Evolutionary conservation across 2,329 filamentous ascomycete species (phyloP), one percentile per base, ranked within the genome.

Genomic region (Botrytis sinoallii): DNA sequence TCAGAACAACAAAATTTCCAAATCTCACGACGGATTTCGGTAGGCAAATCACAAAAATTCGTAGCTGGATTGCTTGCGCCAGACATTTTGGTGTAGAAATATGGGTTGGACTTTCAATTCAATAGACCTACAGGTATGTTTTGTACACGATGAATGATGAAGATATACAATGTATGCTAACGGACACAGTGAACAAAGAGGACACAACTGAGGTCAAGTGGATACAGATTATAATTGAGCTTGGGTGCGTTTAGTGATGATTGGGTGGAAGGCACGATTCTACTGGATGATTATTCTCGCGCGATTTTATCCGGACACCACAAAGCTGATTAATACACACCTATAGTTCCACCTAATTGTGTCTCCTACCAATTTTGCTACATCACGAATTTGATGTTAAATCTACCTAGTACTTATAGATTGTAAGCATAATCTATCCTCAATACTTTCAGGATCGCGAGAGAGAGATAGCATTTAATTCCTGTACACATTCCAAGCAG

Each of bases 221-320:
- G 52, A n/a, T 57, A 14, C 8, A 3, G 1, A 32, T 29, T 55
- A 7, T 14, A n/a, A 12, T 2, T 8, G 6, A 18, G 14, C 14
- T 0, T 7, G 1, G n/a, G 5, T 55, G 12, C n/a, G 3, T 55
- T 16, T 55, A 55, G 5, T 9, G 5, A 29, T 8, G 2, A 1
- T 1, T 12, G 1, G 14, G 12, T 12, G 3, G 3, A 29, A 3
- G 1, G 1, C 48, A 55, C 12, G 4, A 55, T 29, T 8, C 14
- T 6, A 57, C 8, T 29, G 52, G 52, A 29, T 29, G 0, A 3
- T 55, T 16, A 0, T 3, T 4, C 48, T 16, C 6, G 14, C 8
- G 52, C 18, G 18, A 4, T 18, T 18, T 2, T 18, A 57, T 18
- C 6, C 3, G 4, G 0, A 57, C 14, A 16, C 1, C 3, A 18